Percentiles rank a stretch among this genome's conserved stretches.
Evolutionary conservation across 2,329 filamentous ascomycete genomes (phyloP).

Genomic region (Fusarium sp.): DNA sequence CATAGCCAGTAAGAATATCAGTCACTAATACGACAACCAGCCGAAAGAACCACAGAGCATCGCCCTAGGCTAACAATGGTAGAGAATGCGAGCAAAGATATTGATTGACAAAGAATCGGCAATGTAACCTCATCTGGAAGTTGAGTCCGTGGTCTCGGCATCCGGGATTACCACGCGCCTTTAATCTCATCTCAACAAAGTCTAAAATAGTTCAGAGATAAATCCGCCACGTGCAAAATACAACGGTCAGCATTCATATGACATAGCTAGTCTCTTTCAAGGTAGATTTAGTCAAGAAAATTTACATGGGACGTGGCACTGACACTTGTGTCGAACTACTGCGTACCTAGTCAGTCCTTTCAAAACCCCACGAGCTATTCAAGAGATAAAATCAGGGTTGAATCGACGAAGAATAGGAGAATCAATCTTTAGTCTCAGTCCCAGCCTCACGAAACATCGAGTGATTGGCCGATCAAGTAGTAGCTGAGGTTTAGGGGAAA

Average conservation of each 20-base stretch:
- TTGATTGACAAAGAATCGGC: slow-evolving; percentile 10
- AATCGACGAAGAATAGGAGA: neutral
- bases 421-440: neutral
- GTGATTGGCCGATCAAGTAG: neutral
- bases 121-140: slow-evolving; percentile 24
- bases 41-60: neutral
- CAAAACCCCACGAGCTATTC: neutral
- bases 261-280: slow-evolving; percentile 1
- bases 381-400: neutral
- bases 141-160: slow-evolving; percentile 1
- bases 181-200: slow-evolving; percentile 6
- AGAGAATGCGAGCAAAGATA: neutral
- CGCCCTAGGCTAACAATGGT: neutral
- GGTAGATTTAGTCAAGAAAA: neutral
- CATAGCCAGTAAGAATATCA: neutral
- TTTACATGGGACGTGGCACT: neutral
- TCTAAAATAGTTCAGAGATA: slow-evolving; percentile 9
- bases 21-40: neutral
- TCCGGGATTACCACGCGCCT: neutral
- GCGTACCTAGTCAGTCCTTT: neutral
- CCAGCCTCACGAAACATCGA: neutral
- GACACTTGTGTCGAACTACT: neutral
- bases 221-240: slow-evolving; percentile 15
- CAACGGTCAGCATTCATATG: slow-evolving; percentile 6
- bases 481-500: neutral